Percentiles rank a stretch among this genome's conserved stretches.
Conservation (phyloP, 2,329 filamentous ascomycete species). For the Neofusicoccum cordaticola region DNA sequence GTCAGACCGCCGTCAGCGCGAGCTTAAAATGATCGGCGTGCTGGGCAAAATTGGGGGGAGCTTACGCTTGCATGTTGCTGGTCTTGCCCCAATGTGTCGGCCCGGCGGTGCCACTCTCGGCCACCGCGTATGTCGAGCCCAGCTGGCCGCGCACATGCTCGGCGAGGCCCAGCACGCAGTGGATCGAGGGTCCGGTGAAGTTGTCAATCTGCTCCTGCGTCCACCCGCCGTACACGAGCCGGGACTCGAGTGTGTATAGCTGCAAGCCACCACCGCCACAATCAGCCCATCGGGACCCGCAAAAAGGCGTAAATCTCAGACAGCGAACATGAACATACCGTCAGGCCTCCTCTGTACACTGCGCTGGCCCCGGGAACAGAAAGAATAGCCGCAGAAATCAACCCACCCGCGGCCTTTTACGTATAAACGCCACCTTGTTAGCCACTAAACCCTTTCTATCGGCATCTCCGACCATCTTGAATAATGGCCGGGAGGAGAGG, state of each 20-base stretch:
- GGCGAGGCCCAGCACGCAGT: constrained; percentile 57
- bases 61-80: constrained; percentile 54
- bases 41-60: not conserved
- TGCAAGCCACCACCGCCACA: constrained; percentile 1
- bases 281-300: not conserved
- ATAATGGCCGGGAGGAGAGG: not conserved
- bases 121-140: constrained; percentile 56
- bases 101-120: constrained; percentile 62
- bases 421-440: constrained; percentile 1
- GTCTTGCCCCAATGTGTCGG: constrained; percentile 55
- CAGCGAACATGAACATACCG: not conserved
- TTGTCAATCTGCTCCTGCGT: constrained; percentile 50
- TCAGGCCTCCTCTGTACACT: constrained; percentile 58
- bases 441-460: constrained; percentile 3
- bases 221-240: constrained; percentile 61
- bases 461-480: not conserved
- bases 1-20: not conserved
- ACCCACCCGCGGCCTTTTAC: constrained; percentile 57
- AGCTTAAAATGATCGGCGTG: not conserved
- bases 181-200: constrained; percentile 60
- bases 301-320: not conserved
- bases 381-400: constrained; percentile 59
- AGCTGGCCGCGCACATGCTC: constrained; percentile 54
- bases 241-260: constrained; percentile 59
- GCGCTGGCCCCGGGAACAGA: constrained; percentile 57